Conservation (phyloP, 2,329 filamentous ascomycete genomes). For the Aspergillus oerlinghausenensis region DNA sequence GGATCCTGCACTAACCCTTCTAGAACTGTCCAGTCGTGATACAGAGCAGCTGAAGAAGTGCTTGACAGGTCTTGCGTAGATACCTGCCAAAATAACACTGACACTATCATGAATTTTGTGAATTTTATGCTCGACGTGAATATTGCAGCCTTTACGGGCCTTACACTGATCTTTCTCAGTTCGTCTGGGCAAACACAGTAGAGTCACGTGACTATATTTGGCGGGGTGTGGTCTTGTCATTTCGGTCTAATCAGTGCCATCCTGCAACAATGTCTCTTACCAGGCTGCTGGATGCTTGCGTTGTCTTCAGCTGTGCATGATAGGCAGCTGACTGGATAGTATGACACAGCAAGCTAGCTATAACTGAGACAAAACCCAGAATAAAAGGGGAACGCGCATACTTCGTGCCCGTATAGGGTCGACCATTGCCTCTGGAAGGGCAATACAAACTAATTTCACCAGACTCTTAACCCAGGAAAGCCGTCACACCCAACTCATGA, state of each 20-base stretch:
- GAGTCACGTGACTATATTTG: too few relatives aligned
- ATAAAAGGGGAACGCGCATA: not conserved
- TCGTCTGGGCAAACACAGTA: too few relatives aligned
- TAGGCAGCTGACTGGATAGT: not conserved
- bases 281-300: not conserved
- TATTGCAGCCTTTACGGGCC: too few relatives aligned
- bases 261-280: not conserved
- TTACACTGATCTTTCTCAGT: too few relatives aligned
- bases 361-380: not conserved
- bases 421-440: not conserved
- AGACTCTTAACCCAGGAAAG: not conserved
- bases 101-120: too few relatives aligned
- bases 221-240: not conserved
- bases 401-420: not conserved
- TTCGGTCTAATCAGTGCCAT: not conserved
- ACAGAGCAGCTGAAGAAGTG: too few relatives aligned
- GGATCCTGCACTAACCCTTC: not conserved
- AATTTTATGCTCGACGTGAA: too few relatives aligned
- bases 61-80: too few relatives aligned
- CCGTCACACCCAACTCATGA: slow-evolving; percentile 2
- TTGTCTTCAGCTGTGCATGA: not conserved
- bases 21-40: not conserved
- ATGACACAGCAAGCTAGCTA: not conserved
- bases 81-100: too few relatives aligned
- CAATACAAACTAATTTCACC: not conserved